Evolutionary conservation across 2,329 filamentous ascomycete genomes (phyloP).

Genomic region (Diaporthe citri): DNA sequence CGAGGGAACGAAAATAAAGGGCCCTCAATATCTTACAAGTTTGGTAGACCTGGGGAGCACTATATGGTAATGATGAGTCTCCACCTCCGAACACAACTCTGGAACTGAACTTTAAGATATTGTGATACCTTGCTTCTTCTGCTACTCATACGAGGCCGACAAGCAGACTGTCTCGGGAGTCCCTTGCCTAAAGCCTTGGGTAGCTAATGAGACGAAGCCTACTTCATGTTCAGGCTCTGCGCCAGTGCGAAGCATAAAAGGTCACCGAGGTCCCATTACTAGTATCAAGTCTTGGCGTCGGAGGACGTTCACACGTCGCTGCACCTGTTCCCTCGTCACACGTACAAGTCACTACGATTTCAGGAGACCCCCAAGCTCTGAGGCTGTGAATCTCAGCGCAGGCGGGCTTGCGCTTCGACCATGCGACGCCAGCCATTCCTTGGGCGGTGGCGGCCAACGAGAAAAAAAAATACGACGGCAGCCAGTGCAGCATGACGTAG

Average conservation of each 20-base stretch:
- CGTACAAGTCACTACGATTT: not conserved
- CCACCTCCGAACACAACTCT: not conserved
- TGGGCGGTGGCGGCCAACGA: not conserved
- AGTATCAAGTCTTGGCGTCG: not conserved
- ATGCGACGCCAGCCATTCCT: not conserved
- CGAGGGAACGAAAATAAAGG: not conserved
- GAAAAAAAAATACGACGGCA: conserved; percentile 11
- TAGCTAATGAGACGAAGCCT: not conserved
- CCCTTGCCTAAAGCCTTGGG: not conserved
- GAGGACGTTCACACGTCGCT: not conserved
- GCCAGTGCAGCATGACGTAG: conserved; percentile 30
- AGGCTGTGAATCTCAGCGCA: not conserved
- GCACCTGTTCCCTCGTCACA: not conserved
- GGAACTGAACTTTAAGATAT: not conserved
- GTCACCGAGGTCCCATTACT: too few relatives aligned
- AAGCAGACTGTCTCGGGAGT: not conserved
- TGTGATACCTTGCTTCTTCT: not conserved
- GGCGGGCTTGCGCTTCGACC: not conserved
- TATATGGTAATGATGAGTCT: not conserved
- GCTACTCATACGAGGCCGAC: not conserved
- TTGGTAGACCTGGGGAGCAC: not conserved
- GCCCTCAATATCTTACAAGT: not conserved
- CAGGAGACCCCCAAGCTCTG: not conserved
- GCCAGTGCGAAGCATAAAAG: not conserved
- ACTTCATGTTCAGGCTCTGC: not conserved